These are phyloP conservation scores for Syncephalastrum sp. DNA, from an alignment of 371 early-diverging fungal species.

Conservation along the genomic window DNA sequence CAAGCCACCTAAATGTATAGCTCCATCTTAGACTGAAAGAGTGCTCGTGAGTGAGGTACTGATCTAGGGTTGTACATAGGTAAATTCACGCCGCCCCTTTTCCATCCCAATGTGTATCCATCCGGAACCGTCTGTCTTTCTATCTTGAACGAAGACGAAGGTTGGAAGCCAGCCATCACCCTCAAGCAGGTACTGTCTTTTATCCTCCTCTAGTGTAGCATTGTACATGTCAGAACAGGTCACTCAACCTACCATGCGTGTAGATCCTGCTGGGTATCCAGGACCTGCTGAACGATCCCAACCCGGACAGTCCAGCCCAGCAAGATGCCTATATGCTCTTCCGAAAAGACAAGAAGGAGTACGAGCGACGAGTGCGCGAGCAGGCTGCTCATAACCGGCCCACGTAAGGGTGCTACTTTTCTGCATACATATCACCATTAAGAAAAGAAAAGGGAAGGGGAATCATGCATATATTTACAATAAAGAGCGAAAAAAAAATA, in stretches of 20 bases:
- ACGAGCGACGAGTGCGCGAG: conserved; percentile 74
- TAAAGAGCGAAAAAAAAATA: conserved; percentile 4
- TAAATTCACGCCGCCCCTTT: conserved; percentile 89
- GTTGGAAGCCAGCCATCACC: conserved; percentile 98
- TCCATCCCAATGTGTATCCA: conserved; percentile 99
- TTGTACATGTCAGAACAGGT: no score
- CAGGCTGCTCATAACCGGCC: conserved; percentile 63
- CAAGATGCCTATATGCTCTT: conserved; percentile 89
- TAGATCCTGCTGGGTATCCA: conserved; percentile 89
- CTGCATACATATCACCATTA: background rate
- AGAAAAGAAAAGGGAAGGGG: conserved; percentile 1
- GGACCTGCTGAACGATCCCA: conserved; percentile 95
- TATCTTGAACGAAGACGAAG: conserved; percentile 96
- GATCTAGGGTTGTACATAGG: conserved; percentile 28
- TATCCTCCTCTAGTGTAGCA: no score
- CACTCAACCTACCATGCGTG: background rate
- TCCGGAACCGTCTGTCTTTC: conserved; percentile 99
- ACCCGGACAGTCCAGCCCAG: conserved; percentile 96
- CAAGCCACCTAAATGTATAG: conserved; percentile 83
- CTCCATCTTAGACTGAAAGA: background rate
- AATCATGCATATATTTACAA: background rate
- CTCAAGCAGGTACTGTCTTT: conserved; percentile 84
- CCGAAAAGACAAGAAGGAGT: conserved; percentile 67
- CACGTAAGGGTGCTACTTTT: conserved; percentile 2
- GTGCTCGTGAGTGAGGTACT: background rate